phyloP scores from a whole-genome alignment of 2,329 filamentous ascomycete genomes.

The Cladosporium austrohemisphaericum region DNA sequence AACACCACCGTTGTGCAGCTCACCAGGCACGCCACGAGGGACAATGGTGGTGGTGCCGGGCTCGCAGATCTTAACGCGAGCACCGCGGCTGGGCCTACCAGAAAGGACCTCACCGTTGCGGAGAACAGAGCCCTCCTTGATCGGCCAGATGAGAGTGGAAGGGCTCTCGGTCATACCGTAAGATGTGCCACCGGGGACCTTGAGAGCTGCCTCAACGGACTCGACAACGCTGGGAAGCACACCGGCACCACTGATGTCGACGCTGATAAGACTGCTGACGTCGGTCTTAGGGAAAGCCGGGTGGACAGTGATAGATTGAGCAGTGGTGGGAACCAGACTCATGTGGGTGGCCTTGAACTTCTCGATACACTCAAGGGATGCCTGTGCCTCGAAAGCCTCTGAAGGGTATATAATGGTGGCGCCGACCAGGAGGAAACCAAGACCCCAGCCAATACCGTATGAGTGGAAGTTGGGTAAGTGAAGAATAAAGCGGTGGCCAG shows the following conservation, averaged over 20 bases:
- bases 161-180: conserved; percentile 49
- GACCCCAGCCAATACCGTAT: conserved; percentile 30
- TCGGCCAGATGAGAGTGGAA: conserved; percentile 41
- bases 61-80: conserved; percentile 34
- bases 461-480: conserved; percentile 33
- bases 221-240: conserved; percentile 34
- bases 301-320: conserved; percentile 32
- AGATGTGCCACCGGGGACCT: conserved; percentile 29
- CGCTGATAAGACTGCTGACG: conserved; percentile 29
- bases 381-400: conserved; percentile 30
- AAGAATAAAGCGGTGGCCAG: conserved; percentile 28
- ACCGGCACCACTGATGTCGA: conserved; percentile 35
- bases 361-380: conserved; percentile 33
- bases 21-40: conserved; percentile 29
- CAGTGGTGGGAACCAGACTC: conserved; percentile 33
- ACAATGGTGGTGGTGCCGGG: conserved; percentile 26
- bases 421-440: conserved; percentile 29
- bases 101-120: conserved; percentile 38
- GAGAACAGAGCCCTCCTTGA: conserved; percentile 30
- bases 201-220: conserved; percentile 27
- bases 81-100: conserved; percentile 41
- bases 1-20: conserved; percentile 31
- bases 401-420: conserved; percentile 30
- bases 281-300: conserved; percentile 28
- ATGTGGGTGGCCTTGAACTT: conserved; percentile 32